These are phyloP conservation scores for Coccomyxa sp. DNA, from an alignment of 139 green algal genomes.

Conservation along the genomic window DNA sequence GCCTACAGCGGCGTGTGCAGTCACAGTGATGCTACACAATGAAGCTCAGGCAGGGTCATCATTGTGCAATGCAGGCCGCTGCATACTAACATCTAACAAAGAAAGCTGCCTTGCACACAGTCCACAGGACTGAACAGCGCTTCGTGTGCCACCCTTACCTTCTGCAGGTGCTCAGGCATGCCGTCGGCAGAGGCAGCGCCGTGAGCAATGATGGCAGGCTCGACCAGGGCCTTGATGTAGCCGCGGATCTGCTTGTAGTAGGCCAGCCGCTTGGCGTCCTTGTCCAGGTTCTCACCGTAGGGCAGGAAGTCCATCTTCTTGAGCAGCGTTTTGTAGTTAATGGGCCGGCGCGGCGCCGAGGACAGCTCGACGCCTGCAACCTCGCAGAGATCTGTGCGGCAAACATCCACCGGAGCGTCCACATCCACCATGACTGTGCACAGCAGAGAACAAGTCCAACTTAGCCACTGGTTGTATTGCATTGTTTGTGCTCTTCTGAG, in stretches of 20 bases:
- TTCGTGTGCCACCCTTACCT: neutral
- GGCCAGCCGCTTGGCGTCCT: neutral
- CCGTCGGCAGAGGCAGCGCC: neutral
- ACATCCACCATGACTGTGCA: slow-evolving; percentile 6
- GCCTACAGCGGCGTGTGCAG: neutral
- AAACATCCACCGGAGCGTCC: neutral
- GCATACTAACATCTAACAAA: neutral
- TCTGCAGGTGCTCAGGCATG: slow-evolving; percentile 4
- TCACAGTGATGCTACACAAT: neutral
- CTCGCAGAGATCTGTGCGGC: neutral
- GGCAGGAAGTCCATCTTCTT: slow-evolving; percentile 2
- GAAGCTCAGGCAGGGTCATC: neutral
- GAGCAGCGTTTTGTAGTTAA: neutral
- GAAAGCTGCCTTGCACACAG: neutral
- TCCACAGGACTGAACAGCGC: neutral
- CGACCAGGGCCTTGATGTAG: neutral
- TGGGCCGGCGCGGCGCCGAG: neutral
- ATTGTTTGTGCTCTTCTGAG: neutral
- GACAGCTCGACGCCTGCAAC: slow-evolving; percentile 2
- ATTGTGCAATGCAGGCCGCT: neutral
- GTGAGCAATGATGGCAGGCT: neutral
- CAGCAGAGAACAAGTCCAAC: neutral
- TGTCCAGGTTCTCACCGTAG: neutral
- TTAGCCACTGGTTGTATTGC: neutral
- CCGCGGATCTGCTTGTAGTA: neutral